These are phyloP conservation scores for Penicillium ucsense DNA, from an alignment of 495 filamentous ascomycete genomes.

Conservation along the genomic window DNA sequence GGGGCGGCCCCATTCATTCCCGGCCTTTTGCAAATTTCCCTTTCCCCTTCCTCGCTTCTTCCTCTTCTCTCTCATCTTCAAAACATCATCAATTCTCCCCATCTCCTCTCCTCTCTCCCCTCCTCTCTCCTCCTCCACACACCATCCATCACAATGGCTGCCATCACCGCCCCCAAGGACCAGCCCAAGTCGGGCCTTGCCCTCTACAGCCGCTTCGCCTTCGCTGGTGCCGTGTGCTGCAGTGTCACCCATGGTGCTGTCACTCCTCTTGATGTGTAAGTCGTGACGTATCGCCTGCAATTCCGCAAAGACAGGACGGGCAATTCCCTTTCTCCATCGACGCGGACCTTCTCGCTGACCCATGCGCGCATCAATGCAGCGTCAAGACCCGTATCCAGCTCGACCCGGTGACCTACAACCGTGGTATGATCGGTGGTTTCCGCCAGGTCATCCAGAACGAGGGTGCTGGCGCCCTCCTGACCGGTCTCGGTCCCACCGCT, in stretches of 20 bases:
- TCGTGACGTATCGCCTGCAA: slow-evolving; percentile 9
- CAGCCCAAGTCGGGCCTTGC: slow-evolving; percentile 3
- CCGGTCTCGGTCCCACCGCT: slow-evolving; percentile 77
- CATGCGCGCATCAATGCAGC: slow-evolving; percentile 33
- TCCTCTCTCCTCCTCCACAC: slow-evolving; percentile 5
- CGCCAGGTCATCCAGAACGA: slow-evolving; percentile 72
- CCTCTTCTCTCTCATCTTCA: slow-evolving; percentile 13
- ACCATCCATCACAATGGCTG: slow-evolving; percentile 28
- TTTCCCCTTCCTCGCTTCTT: neutral
- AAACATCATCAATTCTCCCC: neutral
- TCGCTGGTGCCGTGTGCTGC: slow-evolving; percentile 86
- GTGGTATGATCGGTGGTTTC: slow-evolving; percentile 80
- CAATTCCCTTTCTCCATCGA: neutral
- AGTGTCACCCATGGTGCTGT: slow-evolving; percentile 86
- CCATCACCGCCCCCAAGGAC: slow-evolving; percentile 10
- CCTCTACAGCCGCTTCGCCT: slow-evolving; percentile 78
- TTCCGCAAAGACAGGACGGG: no score
- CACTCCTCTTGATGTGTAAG: slow-evolving; percentile 96
- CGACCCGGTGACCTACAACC: slow-evolving; percentile 84
- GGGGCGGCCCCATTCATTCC: slow-evolving; percentile 25
- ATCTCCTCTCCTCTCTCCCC: slow-evolving; percentile 15
- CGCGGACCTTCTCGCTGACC: neutral
- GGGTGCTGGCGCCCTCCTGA: slow-evolving; percentile 81
- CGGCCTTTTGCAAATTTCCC: slow-evolving; percentile 10
- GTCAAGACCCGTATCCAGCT: slow-evolving; percentile 95